Evolutionary conservation across 192 early-diverging fungal species (phyloP).

Genomic region (Podila minutissima): DNA sequence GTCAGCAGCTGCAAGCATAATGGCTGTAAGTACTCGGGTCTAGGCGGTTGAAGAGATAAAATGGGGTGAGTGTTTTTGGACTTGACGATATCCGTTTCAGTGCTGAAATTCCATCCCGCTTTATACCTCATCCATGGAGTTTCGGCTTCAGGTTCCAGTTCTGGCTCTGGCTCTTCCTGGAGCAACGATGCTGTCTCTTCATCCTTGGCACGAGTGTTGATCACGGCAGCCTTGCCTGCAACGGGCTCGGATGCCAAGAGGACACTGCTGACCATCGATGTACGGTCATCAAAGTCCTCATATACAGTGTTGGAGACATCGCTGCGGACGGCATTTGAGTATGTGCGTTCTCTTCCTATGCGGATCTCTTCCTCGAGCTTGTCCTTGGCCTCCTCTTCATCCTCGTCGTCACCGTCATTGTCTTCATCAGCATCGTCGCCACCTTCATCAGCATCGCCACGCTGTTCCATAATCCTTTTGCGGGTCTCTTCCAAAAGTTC

Average conservation of each 20-base stretch:
- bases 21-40: constrained; percentile 45
- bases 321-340: constrained; percentile 16
- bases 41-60: not conserved
- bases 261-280: constrained; percentile 45
- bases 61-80: too few species aligned
- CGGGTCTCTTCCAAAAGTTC: constrained; percentile 46
- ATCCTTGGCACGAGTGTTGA: constrained; percentile 9
- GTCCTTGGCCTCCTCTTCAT: not conserved
- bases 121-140: constrained; percentile 41
- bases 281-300: constrained; percentile 39
- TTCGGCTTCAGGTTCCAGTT: constrained; percentile 21
- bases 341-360: constrained; percentile 11
- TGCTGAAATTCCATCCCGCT: not conserved
- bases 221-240: constrained; percentile 18
- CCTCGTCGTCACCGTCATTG: not conserved
- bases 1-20: constrained; percentile 44
- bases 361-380: constrained; percentile 7
- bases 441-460: constrained; percentile 13
- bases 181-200: constrained; percentile 12
- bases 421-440: not conserved
- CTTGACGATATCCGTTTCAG: too few species aligned
- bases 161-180: constrained; percentile 31
- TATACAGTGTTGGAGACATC: constrained; percentile 20
- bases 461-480: constrained; percentile 44
- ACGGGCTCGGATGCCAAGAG: constrained; percentile 25